phyloP scores from a whole-genome alignment of 805 yeast genomes.

The Candida palmyrensis region DNA sequence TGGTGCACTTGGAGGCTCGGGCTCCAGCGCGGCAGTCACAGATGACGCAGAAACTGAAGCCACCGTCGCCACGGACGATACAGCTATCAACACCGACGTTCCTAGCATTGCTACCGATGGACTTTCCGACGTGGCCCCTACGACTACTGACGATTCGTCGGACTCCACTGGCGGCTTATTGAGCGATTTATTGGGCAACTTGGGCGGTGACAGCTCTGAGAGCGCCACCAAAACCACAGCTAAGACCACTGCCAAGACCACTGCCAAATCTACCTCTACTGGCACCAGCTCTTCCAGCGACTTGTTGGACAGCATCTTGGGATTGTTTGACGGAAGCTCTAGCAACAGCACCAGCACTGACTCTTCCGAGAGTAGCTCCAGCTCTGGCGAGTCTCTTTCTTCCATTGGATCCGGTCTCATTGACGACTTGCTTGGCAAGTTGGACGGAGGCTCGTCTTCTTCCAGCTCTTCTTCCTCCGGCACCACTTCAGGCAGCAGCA shows the following conservation, averaged over 20 bases:
- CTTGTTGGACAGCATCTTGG: slow-evolving; percentile 6
- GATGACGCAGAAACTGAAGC: neutral
- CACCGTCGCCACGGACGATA: neutral
- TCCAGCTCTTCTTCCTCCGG: slow-evolving; percentile 5
- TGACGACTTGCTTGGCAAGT: slow-evolving; percentile 7
- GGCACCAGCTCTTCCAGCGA: slow-evolving; percentile 1
- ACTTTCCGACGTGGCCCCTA: neutral
- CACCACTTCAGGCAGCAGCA: slow-evolving; percentile 3
- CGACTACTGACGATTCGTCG: neutral
- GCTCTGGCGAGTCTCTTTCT: neutral
- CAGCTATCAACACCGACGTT: neutral
- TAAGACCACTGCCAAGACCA: slow-evolving; percentile 2
- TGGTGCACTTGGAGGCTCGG: slow-evolving; percentile 2
- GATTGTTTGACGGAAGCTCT: neutral
- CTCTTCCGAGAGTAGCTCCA: neutral
- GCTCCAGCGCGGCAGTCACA: neutral
- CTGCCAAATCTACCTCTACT: slow-evolving; percentile 2
- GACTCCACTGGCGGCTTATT: neutral
- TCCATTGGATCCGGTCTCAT: neutral
- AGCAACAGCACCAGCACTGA: slow-evolving; percentile 6
- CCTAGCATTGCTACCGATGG: neutral
- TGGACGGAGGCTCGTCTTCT: slow-evolving; percentile 6
- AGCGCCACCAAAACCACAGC: slow-evolving; percentile 4
- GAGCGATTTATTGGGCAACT: neutral
- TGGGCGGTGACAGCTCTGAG: slow-evolving; percentile 5